Conservation (phyloP, 805 yeast genomes). For the Metschnikowia arizonensis region DNA sequence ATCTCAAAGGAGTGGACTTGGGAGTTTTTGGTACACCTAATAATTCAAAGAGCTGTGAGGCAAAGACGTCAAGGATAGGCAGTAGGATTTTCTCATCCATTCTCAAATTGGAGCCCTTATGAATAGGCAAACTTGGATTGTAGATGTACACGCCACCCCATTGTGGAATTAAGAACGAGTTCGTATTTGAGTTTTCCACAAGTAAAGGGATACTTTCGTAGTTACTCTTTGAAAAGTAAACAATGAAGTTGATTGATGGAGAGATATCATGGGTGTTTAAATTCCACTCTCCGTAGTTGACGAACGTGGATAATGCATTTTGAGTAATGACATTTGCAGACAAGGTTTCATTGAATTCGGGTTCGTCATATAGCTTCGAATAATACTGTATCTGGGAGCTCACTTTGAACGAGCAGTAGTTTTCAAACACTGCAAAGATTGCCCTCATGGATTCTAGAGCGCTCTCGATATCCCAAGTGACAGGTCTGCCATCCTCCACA, state of each 20-base stretch:
- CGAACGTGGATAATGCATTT: constrained; percentile 64
- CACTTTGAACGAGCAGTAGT: constrained; percentile 65
- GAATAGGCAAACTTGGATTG: constrained; percentile 33
- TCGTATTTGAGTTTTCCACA: constrained; percentile 46
- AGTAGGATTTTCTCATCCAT: constrained; percentile 45
- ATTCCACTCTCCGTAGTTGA: constrained; percentile 86
- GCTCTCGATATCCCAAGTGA: constrained; percentile 69
- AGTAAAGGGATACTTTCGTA: constrained; percentile 43
- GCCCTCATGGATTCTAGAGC: constrained; percentile 54
- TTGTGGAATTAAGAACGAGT: constrained; percentile 75
- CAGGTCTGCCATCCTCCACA: constrained; percentile 61
- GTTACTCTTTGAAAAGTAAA: constrained; percentile 55
- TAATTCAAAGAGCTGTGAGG: constrained; percentile 68
- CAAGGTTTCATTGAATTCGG: constrained; percentile 21
- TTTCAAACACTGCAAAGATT: constrained; percentile 47
- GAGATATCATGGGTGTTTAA: constrained; percentile 52
- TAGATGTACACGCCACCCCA: constrained; percentile 77
- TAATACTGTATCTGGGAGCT: constrained; percentile 78
- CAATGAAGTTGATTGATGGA: constrained; percentile 67
- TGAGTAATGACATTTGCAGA: constrained; percentile 38
- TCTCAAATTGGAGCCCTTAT: constrained; percentile 15
- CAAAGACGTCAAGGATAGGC: constrained; percentile 62
- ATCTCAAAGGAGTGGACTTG: constrained; percentile 55
- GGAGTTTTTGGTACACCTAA: constrained; percentile 64
- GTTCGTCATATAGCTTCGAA: constrained; percentile 37